These are phyloP conservation scores for Colletotrichum musae DNA, from an alignment of 2,329 filamentous ascomycete species.

Conservation along the genomic window DNA sequence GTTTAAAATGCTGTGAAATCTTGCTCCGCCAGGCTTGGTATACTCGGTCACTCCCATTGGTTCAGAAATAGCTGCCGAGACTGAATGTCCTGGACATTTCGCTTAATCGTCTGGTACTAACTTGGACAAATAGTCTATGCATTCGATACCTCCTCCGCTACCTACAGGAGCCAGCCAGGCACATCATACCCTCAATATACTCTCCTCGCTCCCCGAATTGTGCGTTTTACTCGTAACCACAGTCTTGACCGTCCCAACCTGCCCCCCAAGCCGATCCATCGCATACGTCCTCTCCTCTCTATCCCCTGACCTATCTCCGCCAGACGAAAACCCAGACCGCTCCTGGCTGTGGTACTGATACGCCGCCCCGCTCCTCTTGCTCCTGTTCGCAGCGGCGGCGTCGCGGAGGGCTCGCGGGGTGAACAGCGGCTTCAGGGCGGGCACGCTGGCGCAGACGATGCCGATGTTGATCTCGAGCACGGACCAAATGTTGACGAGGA, in stretches of 20 bases:
- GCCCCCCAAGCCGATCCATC: not conserved
- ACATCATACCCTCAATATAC: slow-evolving; percentile 20
- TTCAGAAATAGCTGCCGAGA: no score
- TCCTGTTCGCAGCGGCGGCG: slow-evolving; percentile 4
- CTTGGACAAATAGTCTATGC: no score
- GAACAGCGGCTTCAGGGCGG: slow-evolving; percentile 65
- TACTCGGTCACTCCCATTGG: no score
- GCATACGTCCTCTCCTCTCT: not conserved
- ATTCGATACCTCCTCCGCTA: no score
- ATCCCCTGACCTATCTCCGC: not conserved
- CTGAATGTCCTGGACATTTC: no score
- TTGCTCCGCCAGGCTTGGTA: no score
- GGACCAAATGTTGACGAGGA: slow-evolving; percentile 59
- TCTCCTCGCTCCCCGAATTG: slow-evolving; percentile 19
- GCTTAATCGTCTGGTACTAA: no score
- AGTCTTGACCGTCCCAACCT: not conserved
- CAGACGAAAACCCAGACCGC: not conserved
- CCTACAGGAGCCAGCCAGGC: no score
- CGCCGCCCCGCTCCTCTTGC: not conserved
- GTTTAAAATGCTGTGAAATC: no score
- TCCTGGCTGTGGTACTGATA: slow-evolving; percentile 25
- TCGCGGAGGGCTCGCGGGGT: slow-evolving; percentile 45
- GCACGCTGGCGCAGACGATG: slow-evolving; percentile 64
- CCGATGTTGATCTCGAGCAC: slow-evolving; percentile 64
- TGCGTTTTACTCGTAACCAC: not conserved